Evolutionary conservation across 768 basidiomycete species (phyloP), one percentile per base, ranked within the genome.

Genomic region (Russula virescens): DNA sequence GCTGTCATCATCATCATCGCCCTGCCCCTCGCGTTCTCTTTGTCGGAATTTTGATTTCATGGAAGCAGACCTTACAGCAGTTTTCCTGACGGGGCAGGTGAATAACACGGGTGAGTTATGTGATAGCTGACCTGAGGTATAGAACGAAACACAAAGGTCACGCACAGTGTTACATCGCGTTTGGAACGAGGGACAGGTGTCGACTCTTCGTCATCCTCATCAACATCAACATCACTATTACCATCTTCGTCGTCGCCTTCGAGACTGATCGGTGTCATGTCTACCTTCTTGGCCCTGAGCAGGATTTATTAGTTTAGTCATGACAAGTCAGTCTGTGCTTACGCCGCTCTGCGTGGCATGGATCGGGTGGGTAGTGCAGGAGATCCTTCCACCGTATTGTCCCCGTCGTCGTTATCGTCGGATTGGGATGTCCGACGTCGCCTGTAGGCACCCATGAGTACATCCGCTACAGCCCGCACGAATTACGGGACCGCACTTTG

Each of bases 301-400:
- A 66, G 45, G 59, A 71, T 51, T 66, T 69, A 28, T 62, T 60
- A 8, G 71, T 69, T 77, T 77, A 19, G 78, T 75, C 74, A 68
- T 66, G 79, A 75, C 45, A 19, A 59, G 28, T 23, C 14, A 52
- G 14, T 49, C 19, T 18, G n/a, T 28, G 73, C 85, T 66, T 74
- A 87, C 86, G 79, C 85, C 45, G 81, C 78, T 67, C 86, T 76
- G 69, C 78, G 81, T 3, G 87, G 86, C 68, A 86, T 69, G 9
- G 71, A 73, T 56, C 84, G 75, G 21, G 78, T 81, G n/a, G 83
- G 81, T 13, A 75, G 73, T 40, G 74, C 70, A 0, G 70, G 66
- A 35, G 75, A 76, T 2, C 74, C 74, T 11, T 69, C 66, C 34
- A 69, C 66, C 48, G 70, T 70, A n/a, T 68, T 60, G 28, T 68